Conservation (phyloP, 2,329 filamentous ascomycete species). For the Chrysoporthe cubensis region DNA sequence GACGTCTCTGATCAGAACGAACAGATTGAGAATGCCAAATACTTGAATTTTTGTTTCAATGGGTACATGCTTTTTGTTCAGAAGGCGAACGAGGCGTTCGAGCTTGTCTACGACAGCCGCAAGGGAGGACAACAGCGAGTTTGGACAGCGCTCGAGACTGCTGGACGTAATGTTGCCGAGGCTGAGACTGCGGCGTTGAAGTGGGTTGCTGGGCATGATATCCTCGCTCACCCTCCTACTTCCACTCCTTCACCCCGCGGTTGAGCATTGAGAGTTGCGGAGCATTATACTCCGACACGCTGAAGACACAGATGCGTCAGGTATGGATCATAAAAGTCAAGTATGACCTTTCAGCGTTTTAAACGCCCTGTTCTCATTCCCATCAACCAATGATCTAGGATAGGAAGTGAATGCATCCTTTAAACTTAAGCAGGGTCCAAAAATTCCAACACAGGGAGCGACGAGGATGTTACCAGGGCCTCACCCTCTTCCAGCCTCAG, state of each 20-base stretch:
- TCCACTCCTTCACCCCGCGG: background rate
- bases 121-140: slow-evolving; percentile 11
- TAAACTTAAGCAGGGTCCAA: too few species aligned
- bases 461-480: too few species aligned
- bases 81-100: slow-evolving; percentile 7
- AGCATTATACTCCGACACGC: too few species aligned
- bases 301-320: too few species aligned
- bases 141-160: slow-evolving; percentile 12
- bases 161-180: slow-evolving; percentile 2
- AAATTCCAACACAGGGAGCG: too few species aligned
- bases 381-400: too few species aligned
- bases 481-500: background rate
- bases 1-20: background rate
- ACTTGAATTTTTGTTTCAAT: slow-evolving; percentile 7
- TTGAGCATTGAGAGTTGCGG: background rate
- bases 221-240: background rate
- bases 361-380: too few species aligned
- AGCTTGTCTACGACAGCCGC: slow-evolving; percentile 7
- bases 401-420: too few species aligned
- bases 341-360: too few species aligned
- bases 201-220: background rate
- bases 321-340: too few species aligned
- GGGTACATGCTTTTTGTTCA: slow-evolving; percentile 1
- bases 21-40: background rate
- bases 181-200: slow-evolving; percentile 6